phyloP scores from a whole-genome alignment of 2,329 filamentous ascomycete species.

The Neonectria neomacrospora region DNA sequence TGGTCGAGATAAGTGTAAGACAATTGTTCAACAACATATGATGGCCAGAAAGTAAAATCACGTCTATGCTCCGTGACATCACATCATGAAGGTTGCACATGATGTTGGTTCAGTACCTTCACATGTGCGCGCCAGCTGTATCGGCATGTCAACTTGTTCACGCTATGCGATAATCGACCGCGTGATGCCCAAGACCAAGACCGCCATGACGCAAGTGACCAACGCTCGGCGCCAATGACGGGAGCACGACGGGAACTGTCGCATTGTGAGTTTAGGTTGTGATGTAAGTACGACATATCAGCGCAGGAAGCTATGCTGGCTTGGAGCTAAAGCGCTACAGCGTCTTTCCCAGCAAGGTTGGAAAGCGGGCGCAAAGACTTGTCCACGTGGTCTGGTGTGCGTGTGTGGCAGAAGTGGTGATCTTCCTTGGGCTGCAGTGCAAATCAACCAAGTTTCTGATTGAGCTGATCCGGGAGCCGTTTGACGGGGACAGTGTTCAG shows the following conservation, averaged over 20 bases:
- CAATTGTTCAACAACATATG: not conserved
- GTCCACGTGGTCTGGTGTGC: not conserved
- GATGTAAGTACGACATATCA: not conserved
- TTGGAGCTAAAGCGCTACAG: not conserved
- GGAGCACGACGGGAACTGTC: not conserved
- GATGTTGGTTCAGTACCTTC: not conserved
- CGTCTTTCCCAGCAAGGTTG: not conserved
- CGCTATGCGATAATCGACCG: not conserved
- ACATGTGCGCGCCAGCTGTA: not conserved
- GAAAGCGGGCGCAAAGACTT: not conserved
- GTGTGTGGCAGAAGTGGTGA: not conserved
- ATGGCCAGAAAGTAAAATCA: not conserved
- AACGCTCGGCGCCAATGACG: not conserved
- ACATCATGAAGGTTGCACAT: not conserved
- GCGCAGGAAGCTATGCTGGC: not conserved
- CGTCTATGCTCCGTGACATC: not conserved
- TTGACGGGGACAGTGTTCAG: not conserved
- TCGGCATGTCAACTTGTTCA: not conserved
- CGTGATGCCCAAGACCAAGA: not conserved
- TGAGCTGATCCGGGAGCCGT: not conserved
- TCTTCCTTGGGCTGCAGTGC: not conserved
- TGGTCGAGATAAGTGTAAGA: not conserved
- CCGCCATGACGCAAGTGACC: not conserved
- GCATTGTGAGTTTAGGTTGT: not conserved
- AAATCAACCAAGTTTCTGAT: not conserved